These are phyloP conservation scores for Trichosporon faecale DNA, from an alignment of 1,284 basidiomycete species.

Conservation along the genomic window DNA sequence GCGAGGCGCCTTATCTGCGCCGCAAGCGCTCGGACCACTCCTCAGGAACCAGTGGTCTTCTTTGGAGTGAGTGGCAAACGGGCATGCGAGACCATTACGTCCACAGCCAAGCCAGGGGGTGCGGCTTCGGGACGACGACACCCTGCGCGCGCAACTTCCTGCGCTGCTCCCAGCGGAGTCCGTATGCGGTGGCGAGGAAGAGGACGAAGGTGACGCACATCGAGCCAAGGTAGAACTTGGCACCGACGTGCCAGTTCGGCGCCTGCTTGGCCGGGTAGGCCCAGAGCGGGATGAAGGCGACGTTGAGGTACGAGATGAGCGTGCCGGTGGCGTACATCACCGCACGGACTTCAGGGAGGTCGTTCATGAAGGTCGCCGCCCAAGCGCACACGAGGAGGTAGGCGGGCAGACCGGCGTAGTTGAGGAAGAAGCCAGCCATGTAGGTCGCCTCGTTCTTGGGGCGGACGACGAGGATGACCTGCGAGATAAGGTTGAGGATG, in stretches of 20 bases:
- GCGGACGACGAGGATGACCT: constrained; percentile 19
- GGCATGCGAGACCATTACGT: constrained; percentile 7
- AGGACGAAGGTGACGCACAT: constrained; percentile 13
- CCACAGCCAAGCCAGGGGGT: constrained; percentile 17
- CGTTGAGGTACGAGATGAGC: constrained; percentile 18
- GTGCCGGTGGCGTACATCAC: constrained; percentile 21
- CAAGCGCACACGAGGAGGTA: constrained; percentile 16
- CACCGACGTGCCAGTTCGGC: constrained; percentile 21
- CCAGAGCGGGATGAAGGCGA: constrained; percentile 22
- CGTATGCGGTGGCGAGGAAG: constrained; percentile 19
- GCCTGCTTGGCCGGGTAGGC: constrained; percentile 18
- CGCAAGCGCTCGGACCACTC: too few species aligned
- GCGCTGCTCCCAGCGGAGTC: constrained; percentile 22
- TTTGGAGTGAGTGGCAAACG: background rate
- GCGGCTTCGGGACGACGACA: constrained; percentile 10
- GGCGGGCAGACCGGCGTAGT: constrained; percentile 18
- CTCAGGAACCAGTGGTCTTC: too few species aligned
- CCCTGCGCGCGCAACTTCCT: constrained; percentile 11
- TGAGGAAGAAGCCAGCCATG: constrained; percentile 20
- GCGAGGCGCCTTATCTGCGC: too few species aligned
- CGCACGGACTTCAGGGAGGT: constrained; percentile 17
- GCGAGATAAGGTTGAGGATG: constrained; percentile 16
- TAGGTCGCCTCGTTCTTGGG: constrained; percentile 12
- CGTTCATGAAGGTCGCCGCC: constrained; percentile 16
- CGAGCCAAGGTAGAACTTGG: constrained; percentile 24